phyloP scores from a whole-genome alignment of 148 eudicot species.

The Camellia granthamiana region DNA sequence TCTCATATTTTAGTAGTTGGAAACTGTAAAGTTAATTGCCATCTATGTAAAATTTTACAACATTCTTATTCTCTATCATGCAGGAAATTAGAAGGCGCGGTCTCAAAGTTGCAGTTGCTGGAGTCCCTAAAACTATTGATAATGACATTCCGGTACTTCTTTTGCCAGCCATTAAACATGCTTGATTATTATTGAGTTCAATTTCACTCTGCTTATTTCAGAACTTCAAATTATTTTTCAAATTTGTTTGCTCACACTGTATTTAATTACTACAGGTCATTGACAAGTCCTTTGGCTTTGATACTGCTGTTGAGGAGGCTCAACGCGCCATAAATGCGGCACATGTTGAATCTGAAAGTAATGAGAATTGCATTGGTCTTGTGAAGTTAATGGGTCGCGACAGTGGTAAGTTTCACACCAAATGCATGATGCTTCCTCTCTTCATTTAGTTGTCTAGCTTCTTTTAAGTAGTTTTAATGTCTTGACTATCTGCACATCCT shows the following conservation, averaged over 20 bases:
- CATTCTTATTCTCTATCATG: not conserved
- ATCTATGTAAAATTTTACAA: not conserved
- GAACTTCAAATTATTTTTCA: not conserved
- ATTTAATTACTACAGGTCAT: constrained; percentile 47
- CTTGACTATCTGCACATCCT: not conserved
- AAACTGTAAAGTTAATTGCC: not conserved
- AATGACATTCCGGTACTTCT: constrained; percentile 84
- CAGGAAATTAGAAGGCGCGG: constrained; percentile 83
- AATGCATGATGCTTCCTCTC: not conserved
- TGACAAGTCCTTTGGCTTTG: constrained; percentile 94
- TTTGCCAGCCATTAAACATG: not conserved
- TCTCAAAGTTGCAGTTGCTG: constrained; percentile 72
- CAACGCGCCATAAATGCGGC: constrained; percentile 89
- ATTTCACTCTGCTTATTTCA: not conserved
- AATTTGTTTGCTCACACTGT: not conserved
- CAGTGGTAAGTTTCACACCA: constrained; percentile 49
- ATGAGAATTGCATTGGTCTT: constrained; percentile 80
- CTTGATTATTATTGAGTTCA: too few relatives aligned
- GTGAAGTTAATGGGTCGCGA: constrained; percentile 89
- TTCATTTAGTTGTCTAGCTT: not conserved
- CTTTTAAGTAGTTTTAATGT: constrained; percentile 1
- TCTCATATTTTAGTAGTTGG: not conserved
- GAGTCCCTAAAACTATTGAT: constrained; percentile 87
- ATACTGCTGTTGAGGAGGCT: constrained; percentile 93
- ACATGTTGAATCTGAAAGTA: constrained; percentile 81